These are phyloP conservation scores for Pythium phragmitis DNA, from an alignment of 352 stramenopile species.

Conservation along the genomic window DNA sequence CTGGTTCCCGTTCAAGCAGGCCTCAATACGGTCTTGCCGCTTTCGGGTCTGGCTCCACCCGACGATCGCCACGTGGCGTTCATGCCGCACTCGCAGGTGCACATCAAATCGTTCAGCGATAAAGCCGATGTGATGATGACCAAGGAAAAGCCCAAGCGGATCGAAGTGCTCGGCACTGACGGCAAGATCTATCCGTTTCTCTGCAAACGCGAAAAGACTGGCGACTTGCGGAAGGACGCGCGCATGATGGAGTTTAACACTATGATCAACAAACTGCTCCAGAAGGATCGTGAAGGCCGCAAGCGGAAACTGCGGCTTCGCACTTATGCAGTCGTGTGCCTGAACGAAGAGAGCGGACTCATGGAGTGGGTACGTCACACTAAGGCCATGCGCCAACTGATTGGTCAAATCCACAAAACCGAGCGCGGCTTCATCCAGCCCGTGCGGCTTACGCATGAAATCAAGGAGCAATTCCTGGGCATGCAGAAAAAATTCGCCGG, in stretches of 20 bases:
- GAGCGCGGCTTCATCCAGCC: conserved; percentile 83
- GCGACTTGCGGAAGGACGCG: conserved; percentile 99
- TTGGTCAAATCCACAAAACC: conserved; percentile 86
- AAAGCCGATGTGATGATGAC: conserved; percentile 96
- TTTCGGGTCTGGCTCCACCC: conserved; percentile 54
- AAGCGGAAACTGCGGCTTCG: conserved; percentile 93
- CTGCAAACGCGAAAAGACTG: conserved; percentile 97
- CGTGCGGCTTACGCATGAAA: conserved; percentile 70
- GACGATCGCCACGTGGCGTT: conserved; percentile 62
- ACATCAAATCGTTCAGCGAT: conserved; percentile 88
- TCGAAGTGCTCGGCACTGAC: conserved; percentile 86
- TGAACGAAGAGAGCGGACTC: conserved; percentile 99
- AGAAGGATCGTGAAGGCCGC: conserved; percentile 84
- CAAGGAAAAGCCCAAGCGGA: conserved; percentile 99
- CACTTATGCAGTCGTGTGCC: conserved; percentile 98
- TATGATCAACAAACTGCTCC: conserved; percentile 99
- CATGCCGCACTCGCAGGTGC: conserved; percentile 65
- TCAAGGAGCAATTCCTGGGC: conserved; percentile 85
- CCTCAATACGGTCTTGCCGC: conserved; percentile 69
- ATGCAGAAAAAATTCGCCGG: conserved; percentile 89
- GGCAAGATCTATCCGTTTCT: conserved; percentile 88
- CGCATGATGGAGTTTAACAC: conserved; percentile 99
- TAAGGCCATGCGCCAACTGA: conserved; percentile 90
- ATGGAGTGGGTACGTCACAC: conserved; percentile 99
- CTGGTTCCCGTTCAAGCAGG: conserved; percentile 79